Percentiles rank a stretch among this genome's conserved stretches.
phyloP scores from a whole-genome alignment of 73 alveolate genomes.

The Paramecium bursaria region DNA sequence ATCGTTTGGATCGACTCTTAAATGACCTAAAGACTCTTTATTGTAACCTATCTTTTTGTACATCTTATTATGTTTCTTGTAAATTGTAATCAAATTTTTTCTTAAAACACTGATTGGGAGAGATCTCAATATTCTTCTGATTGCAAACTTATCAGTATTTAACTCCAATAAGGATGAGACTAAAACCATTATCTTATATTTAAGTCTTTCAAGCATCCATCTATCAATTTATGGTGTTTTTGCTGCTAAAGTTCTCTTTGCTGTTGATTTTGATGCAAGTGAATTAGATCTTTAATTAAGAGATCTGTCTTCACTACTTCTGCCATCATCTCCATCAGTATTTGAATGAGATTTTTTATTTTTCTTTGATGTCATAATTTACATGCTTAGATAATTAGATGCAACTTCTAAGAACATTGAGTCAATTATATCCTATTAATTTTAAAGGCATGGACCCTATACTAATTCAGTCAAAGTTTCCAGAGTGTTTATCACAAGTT shows the following conservation, averaged over 20 bases:
- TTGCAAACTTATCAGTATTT: slow-evolving; percentile 64
- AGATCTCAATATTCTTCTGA: slow-evolving; percentile 73
- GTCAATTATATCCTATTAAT: slow-evolving; percentile 86
- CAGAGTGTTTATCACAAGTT: slow-evolving; percentile 82
- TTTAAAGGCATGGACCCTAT: slow-evolving; percentile 97
- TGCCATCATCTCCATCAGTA: background rate
- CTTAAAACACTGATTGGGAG: slow-evolving; percentile 69
- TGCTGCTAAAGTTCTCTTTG: background rate
- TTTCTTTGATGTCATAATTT: slow-evolving; percentile 35
- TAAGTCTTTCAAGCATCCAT: slow-evolving; percentile 72
- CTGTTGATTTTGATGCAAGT: slow-evolving; percentile 37
- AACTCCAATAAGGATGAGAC: slow-evolving; percentile 70
- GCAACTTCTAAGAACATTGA: slow-evolving; percentile 88
- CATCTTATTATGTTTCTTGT: slow-evolving; percentile 63
- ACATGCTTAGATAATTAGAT: slow-evolving; percentile 74
- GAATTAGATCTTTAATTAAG: slow-evolving; percentile 58
- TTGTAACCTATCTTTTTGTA: slow-evolving; percentile 48
- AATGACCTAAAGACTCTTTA: slow-evolving; percentile 53
- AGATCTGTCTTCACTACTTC: slow-evolving; percentile 21
- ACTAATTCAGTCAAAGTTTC: slow-evolving; percentile 95
- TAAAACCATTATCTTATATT: slow-evolving; percentile 73
- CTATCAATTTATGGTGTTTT: slow-evolving; percentile 50
- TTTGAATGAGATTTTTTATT: too few relatives aligned
- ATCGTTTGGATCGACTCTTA: slow-evolving; percentile 39
- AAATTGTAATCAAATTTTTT: slow-evolving; percentile 65